Conservation (phyloP, 495 filamentous ascomycete species). For the Podospora tetraspora region DNA sequence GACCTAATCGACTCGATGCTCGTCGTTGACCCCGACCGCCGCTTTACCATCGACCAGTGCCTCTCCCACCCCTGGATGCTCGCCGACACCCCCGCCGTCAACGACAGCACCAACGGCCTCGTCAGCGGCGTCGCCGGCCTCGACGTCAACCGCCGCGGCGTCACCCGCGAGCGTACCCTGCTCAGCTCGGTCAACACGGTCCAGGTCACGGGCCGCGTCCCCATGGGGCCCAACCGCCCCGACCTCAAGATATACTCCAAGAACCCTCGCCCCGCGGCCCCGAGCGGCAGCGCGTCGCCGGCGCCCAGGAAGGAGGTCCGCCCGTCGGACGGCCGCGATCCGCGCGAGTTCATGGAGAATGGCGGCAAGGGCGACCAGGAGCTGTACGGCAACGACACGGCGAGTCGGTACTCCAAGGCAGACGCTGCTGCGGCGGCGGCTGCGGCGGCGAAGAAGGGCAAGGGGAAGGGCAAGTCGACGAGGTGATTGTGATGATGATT, state of each 20-base stretch:
- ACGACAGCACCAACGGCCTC: slow-evolving; percentile 90
- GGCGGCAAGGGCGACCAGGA: slow-evolving; percentile 78
- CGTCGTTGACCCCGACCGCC: slow-evolving; percentile 72
- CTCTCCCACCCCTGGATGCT: slow-evolving; percentile 89
- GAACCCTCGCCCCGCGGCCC: slow-evolving; percentile 47
- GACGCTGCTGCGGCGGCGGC: slow-evolving; percentile 23
- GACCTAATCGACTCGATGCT: slow-evolving; percentile 97
- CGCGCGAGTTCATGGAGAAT: slow-evolving; percentile 71
- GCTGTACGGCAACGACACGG: slow-evolving; percentile 61
- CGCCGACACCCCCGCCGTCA: slow-evolving; percentile 45
- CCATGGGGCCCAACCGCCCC: slow-evolving; percentile 45
- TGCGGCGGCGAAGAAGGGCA: slow-evolving; percentile 27
- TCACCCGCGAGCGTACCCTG: slow-evolving; percentile 76
- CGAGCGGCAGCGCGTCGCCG: slow-evolving; percentile 18
- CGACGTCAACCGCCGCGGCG: slow-evolving; percentile 78
- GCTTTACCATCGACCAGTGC: slow-evolving; percentile 85
- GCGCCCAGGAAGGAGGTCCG: slow-evolving; percentile 45
- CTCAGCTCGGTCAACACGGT: slow-evolving; percentile 78
- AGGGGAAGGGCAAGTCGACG: slow-evolving; percentile 25
- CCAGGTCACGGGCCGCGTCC: slow-evolving; percentile 57
- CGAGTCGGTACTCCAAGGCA: slow-evolving; percentile 41
- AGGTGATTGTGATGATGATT: not conserved
- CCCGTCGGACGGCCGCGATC: slow-evolving; percentile 58
- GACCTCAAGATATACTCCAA: slow-evolving; percentile 74
- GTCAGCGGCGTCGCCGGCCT: slow-evolving; percentile 74